phyloP scores from a whole-genome alignment of 2,329 filamentous ascomycete species.

The Aspergillus aculeatus region DNA sequence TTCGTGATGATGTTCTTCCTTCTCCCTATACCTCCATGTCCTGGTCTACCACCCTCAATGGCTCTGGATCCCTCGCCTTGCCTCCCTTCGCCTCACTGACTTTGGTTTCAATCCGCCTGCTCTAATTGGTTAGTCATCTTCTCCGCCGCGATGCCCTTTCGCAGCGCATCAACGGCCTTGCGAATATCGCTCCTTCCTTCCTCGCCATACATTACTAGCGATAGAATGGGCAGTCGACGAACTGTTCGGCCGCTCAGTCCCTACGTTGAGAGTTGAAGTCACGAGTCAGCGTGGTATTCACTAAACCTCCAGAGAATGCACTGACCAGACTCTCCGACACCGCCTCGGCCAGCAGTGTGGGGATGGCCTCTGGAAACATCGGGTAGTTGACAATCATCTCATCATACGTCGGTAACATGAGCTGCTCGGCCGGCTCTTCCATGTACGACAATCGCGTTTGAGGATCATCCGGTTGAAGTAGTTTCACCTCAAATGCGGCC shows the following conservation, averaged over 20 bases:
- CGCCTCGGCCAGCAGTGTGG: slow-evolving; percentile 29
- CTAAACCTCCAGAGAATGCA: slow-evolving; percentile 1
- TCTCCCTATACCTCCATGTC: not conserved
- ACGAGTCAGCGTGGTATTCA: not conserved
- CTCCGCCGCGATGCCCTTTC: slow-evolving; percentile 37
- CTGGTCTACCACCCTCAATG: not conserved
- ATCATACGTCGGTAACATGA: slow-evolving; percentile 27
- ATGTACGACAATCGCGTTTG: slow-evolving; percentile 31
- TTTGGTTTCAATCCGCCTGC: not conserved
- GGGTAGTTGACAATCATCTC: slow-evolving; percentile 33
- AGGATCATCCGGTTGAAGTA: slow-evolving; percentile 23
- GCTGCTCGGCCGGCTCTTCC: slow-evolving; percentile 18
- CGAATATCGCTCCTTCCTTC: slow-evolving; percentile 34
- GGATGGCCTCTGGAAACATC: slow-evolving; percentile 27
- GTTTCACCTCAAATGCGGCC: slow-evolving; percentile 26
- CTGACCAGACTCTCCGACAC: slow-evolving; percentile 30
- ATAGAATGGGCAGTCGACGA: slow-evolving; percentile 42
- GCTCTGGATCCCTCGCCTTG: not conserved
- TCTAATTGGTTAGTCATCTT: slow-evolving; percentile 18
- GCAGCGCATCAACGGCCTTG: slow-evolving; percentile 40
- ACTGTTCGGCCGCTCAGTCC: slow-evolving; percentile 46
- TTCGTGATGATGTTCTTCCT: too few species aligned
- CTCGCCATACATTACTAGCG: slow-evolving; percentile 42
- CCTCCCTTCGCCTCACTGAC: not conserved
- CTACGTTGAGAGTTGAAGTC: slow-evolving; percentile 9